Percentiles rank a stretch among this genome's conserved stretches.
Conservation (phyloP, 2,329 filamentous ascomycete species). For the Verticillium nonalfalfae region DNA sequence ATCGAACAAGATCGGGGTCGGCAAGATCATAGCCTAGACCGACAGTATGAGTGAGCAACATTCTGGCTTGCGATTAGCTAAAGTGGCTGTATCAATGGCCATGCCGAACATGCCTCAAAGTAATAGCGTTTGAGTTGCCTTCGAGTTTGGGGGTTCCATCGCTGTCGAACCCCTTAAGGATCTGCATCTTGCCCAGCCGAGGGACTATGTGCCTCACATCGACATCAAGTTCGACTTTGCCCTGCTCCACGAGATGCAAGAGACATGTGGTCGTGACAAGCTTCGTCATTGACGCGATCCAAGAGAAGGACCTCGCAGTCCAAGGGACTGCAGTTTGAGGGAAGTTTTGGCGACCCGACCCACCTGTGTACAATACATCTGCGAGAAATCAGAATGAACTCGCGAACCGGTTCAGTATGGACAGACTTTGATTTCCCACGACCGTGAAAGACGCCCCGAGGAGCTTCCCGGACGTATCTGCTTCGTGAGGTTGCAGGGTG, state of each 20-base stretch:
- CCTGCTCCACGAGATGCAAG: conserved; percentile 32
- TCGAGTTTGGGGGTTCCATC: conserved; percentile 28
- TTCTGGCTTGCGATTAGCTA: conserved; percentile 12
- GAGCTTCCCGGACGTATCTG: conserved; percentile 22
- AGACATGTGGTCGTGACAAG: conserved; percentile 28
- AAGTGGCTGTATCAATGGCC: too few species aligned
- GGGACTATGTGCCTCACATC: conserved; percentile 26
- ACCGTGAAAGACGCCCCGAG: conserved; percentile 29
- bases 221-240: conserved; percentile 25
- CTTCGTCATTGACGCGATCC: conserved; percentile 36
- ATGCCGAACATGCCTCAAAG: conserved; percentile 21
- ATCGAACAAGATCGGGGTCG: conserved; percentile 31
- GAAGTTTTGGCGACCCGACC: conserved; percentile 27
- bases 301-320: conserved; percentile 23
- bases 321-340: conserved; percentile 21
- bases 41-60: conserved; percentile 42
- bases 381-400: not conserved
- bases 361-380: conserved; percentile 27
- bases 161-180: conserved; percentile 29
- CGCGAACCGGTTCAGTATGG: not conserved
- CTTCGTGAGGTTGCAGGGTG: conserved; percentile 16
- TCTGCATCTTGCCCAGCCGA: conserved; percentile 23
- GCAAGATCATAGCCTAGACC: conserved; percentile 37
- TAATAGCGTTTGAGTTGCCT: conserved; percentile 28
- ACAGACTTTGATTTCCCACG: conserved; percentile 22